Evolutionary conservation across 2,329 filamentous ascomycete species (phyloP).

Genomic region (Thermomyces lanuginosus): DNA sequence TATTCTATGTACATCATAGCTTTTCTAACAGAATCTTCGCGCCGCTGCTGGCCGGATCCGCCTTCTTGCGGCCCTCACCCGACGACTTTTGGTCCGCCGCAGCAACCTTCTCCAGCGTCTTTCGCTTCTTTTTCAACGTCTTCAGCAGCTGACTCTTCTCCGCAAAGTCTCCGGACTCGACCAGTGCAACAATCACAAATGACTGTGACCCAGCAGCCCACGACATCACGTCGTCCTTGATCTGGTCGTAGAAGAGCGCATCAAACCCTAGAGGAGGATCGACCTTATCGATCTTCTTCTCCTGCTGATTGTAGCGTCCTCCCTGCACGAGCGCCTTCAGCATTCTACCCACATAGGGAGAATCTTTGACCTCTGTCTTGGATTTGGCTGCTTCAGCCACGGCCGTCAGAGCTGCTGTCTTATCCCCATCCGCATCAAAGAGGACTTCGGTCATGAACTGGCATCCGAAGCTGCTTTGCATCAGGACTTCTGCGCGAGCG

Average conservation of each 20-base stretch:
- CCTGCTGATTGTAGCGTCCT: slow-evolving; percentile 62
- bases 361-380: slow-evolving; percentile 38
- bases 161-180: slow-evolving; percentile 58
- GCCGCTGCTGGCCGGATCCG: slow-evolving; percentile 30
- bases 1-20: slow-evolving; percentile 13
- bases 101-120: slow-evolving; percentile 45
- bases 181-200: slow-evolving; percentile 67
- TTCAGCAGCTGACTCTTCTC: slow-evolving; percentile 51
- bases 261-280: slow-evolving; percentile 69
- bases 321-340: slow-evolving; percentile 83
- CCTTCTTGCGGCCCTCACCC: slow-evolving; percentile 25
- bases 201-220: slow-evolving; percentile 81
- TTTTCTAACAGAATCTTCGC: slow-evolving; percentile 25
- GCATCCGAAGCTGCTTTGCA: slow-evolving; percentile 64
- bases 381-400: slow-evolving; percentile 35
- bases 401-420: slow-evolving; percentile 55
- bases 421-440: slow-evolving; percentile 59
- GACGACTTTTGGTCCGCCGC: slow-evolving; percentile 38
- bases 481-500: slow-evolving; percentile 49
- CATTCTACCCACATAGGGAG: slow-evolving; percentile 59
- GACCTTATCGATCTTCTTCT: slow-evolving; percentile 53
- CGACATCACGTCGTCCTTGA: slow-evolving; percentile 54
- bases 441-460: slow-evolving; percentile 75
- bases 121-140: slow-evolving; percentile 56
- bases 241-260: slow-evolving; percentile 62